Conservation (phyloP, 495 filamentous ascomycete species). For the Neurospora hispaniola region DNA sequence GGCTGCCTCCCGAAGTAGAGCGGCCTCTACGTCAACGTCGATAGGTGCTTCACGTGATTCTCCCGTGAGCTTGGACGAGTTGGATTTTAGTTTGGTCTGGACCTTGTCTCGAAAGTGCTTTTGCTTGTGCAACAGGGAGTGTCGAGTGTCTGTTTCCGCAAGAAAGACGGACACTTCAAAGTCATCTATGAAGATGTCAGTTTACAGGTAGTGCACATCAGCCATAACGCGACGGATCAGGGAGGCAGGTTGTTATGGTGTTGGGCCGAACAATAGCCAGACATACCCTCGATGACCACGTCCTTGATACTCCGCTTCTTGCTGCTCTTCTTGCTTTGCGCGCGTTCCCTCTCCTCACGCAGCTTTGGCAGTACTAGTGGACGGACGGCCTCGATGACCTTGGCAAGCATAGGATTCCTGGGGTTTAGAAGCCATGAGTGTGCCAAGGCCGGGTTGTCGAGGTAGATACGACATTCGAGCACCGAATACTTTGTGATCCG, state of each 20-base stretch:
- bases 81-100: slow-evolving; percentile 44
- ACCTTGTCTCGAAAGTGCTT: slow-evolving; percentile 55
- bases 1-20: slow-evolving; percentile 23
- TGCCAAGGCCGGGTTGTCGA: slow-evolving; percentile 74
- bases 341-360: slow-evolving; percentile 70
- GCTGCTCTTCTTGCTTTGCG: slow-evolving; percentile 43
- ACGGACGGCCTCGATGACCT: slow-evolving; percentile 71
- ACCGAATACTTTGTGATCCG: slow-evolving; percentile 82
- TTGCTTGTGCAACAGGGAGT: slow-evolving; percentile 75
- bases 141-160: slow-evolving; percentile 75
- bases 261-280: not conserved
- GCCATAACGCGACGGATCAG: not conserved
- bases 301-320: slow-evolving; percentile 76
- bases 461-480: slow-evolving; percentile 88
- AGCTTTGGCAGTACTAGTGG: slow-evolving; percentile 83
- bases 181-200: slow-evolving; percentile 50
- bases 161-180: slow-evolving; percentile 93
- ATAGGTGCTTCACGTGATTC: slow-evolving; percentile 41
- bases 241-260: not conserved
- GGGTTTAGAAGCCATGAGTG: slow-evolving; percentile 73
- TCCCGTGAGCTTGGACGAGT: slow-evolving; percentile 47
- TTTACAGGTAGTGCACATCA: not conserved
- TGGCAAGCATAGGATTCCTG: slow-evolving; percentile 61
- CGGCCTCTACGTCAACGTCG: slow-evolving; percentile 31
- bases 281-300: slow-evolving; percentile 67